These are phyloP conservation scores for Neurospora hispaniola DNA, from an alignment of 495 filamentous ascomycete genomes.

Conservation along the genomic window DNA sequence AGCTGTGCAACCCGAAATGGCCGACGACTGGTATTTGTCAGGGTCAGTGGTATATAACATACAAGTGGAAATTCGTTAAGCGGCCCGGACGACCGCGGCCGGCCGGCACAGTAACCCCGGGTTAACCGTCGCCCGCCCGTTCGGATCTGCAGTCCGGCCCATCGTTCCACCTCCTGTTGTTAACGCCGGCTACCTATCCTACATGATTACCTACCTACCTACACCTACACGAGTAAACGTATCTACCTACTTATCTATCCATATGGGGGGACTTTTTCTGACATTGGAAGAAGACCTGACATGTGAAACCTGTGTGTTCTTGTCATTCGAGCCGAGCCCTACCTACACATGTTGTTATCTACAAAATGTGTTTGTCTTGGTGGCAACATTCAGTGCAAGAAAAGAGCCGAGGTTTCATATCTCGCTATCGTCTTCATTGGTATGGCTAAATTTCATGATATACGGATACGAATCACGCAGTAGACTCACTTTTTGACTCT, in stretches of 20 bases:
- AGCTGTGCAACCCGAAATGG: too few relatives aligned
- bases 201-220: not conserved
- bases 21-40: not conserved
- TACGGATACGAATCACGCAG: not conserved
- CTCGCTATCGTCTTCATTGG: not conserved
- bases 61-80: not conserved
- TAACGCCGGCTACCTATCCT: not conserved
- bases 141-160: not conserved
- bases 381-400: not conserved
- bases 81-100: not conserved
- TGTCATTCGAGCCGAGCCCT: not conserved
- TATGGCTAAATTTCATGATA: not conserved
- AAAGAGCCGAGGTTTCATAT: not conserved
- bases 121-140: not conserved
- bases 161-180: not conserved
- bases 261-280: not conserved
- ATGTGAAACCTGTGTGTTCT: not conserved
- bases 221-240: not conserved
- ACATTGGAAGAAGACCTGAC: not conserved
- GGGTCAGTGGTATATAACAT: not conserved
- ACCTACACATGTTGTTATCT: not conserved
- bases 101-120: not conserved
- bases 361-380: not conserved
- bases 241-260: not conserved
- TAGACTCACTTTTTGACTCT: not conserved